Evolutionary conservation across 495 filamentous ascomycete genomes (phyloP).

Genomic region (Pyronema omphalodes): DNA sequence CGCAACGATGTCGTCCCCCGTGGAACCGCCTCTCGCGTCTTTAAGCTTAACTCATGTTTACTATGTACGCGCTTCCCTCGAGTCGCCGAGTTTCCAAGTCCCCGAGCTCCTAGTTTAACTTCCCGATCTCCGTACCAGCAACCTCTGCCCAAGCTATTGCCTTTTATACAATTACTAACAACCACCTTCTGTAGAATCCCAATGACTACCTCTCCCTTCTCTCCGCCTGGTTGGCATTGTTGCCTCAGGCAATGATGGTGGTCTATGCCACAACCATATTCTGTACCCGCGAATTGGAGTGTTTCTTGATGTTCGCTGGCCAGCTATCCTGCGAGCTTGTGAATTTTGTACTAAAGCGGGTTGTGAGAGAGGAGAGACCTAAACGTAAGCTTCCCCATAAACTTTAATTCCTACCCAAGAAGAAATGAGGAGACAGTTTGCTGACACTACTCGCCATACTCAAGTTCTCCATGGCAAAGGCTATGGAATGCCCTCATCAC

Average conservation of each 20-base stretch:
- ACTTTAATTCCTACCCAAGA: too few species aligned
- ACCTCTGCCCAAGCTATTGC: neutral
- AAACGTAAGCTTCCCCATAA: conserved; percentile 32
- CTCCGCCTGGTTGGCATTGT: conserved; percentile 81
- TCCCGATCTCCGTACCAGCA: neutral
- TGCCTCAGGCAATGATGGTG: conserved; percentile 78
- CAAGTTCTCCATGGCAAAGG: conserved; percentile 72
- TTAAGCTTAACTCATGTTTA: conserved; percentile 88
- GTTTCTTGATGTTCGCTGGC: conserved; percentile 74
- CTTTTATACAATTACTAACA: conserved; percentile 1
- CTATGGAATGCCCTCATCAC: conserved; percentile 97
- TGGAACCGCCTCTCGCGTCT: conserved; percentile 57
- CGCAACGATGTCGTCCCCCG: neutral
- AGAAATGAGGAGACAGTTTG: neutral
- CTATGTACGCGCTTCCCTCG: conserved; percentile 44
- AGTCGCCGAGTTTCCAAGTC: neutral
- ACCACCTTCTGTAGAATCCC: conserved; percentile 47
- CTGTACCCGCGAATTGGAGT: conserved; percentile 78
- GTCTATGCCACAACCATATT: conserved; percentile 77
- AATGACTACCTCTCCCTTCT: conserved; percentile 65
- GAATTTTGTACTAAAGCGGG: conserved; percentile 75
- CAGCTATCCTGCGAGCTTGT: conserved; percentile 87
- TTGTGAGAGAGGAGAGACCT: conserved; percentile 82
- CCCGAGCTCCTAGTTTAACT: too few species aligned
- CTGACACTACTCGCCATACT: neutral